Evolutionary conservation across 495 filamentous ascomycete species (phyloP).

Genomic region (Bombardia bombarda): DNA sequence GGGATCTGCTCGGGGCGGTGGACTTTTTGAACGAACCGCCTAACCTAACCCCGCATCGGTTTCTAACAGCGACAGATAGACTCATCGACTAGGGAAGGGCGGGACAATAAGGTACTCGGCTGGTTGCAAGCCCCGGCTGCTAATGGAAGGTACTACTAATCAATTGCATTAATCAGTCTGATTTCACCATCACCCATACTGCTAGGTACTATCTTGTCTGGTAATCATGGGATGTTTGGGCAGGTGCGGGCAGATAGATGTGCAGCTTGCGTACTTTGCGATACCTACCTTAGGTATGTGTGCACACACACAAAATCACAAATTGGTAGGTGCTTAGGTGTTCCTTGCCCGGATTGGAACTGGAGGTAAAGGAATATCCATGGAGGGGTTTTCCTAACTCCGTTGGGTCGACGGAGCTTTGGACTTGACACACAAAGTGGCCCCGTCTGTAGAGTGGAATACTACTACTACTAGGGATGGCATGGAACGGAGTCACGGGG

Average conservation of each 20-base stretch:
- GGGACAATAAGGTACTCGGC: too few relatives aligned
- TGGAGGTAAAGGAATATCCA: neutral
- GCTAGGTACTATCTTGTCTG: neutral
- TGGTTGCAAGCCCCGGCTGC: too few relatives aligned
- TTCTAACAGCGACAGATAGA: neutral
- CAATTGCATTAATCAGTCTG: neutral
- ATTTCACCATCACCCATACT: neutral
- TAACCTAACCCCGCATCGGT: too few relatives aligned
- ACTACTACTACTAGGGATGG: neutral
- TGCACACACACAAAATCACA: neutral
- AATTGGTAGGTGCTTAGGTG: neutral
- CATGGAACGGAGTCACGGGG: neutral
- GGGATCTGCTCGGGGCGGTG: too few relatives aligned
- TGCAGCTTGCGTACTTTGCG: too few relatives aligned
- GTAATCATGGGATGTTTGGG: too few relatives aligned
- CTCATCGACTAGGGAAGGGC: neutral
- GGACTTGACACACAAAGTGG: neutral
- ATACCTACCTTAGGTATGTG: too few relatives aligned
- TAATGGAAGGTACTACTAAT: neutral
- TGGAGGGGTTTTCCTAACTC: neutral
- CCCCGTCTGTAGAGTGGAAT: neutral
- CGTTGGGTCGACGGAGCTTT: constrained; percentile 1
- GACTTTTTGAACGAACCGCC: too few relatives aligned
- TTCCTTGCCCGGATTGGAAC: neutral
- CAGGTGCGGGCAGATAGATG: too few relatives aligned